These are phyloP conservation scores for Aspergillus fischeri DNA, from an alignment of 2,329 filamentous ascomycete genomes.

Conservation along the genomic window DNA sequence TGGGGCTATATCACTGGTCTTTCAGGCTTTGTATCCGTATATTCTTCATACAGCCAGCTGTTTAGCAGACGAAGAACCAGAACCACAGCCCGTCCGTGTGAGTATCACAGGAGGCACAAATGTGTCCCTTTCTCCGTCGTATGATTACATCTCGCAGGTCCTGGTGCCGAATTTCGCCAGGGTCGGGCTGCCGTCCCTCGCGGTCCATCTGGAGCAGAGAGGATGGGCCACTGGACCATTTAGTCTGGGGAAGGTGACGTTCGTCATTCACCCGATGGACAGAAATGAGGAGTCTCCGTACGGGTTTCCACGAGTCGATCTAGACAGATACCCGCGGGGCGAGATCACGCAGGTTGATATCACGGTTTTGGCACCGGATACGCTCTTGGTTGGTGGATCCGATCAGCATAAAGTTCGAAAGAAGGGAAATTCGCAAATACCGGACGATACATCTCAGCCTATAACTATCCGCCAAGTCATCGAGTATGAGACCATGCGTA, in stretches of 20 bases:
- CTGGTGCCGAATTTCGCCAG: conserved; percentile 50
- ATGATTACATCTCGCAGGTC: conserved; percentile 55
- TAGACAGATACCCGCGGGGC: conserved; percentile 26
- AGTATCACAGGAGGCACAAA: conserved; percentile 57
- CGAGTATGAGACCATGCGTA: conserved; percentile 15
- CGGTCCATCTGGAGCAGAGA: conserved; percentile 41
- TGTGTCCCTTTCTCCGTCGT: conserved; percentile 51
- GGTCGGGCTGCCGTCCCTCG: conserved; percentile 49
- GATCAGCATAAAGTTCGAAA: background rate
- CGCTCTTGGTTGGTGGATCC: background rate
- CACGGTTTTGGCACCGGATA: conserved; percentile 37
- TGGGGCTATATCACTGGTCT: conserved; percentile 52
- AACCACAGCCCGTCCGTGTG: conserved; percentile 29
- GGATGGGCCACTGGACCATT: conserved; percentile 51
- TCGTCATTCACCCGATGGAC: conserved; percentile 44
- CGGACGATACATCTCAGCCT: background rate
- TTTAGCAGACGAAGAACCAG: conserved; percentile 3
- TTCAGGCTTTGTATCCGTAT: conserved; percentile 59
- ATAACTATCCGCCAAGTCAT: conserved; percentile 22
- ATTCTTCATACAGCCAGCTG: conserved; percentile 43
- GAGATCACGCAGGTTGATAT: conserved; percentile 34
- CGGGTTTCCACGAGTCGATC: conserved; percentile 30
- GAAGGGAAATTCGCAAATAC: background rate
- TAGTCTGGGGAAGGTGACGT: conserved; percentile 47
- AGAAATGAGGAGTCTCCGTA: background rate